These are phyloP conservation scores for Candida neerlandica DNA, from an alignment of 1,139 yeast genomes.

Conservation along the genomic window DNA sequence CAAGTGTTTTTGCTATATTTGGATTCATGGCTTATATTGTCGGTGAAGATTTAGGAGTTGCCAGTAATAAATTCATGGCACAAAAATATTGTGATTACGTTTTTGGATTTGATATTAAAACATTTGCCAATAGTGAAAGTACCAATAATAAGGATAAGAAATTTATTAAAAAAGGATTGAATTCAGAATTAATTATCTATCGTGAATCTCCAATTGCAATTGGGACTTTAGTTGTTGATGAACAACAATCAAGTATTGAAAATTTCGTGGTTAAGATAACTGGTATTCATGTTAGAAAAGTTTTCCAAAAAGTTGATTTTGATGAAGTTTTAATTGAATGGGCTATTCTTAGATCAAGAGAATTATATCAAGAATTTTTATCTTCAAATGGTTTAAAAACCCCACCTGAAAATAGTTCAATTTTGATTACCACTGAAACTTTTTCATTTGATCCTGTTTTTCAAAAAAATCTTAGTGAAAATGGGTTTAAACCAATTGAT, in stretches of 20 bases:
- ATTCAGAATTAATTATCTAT: conserved; percentile 59
- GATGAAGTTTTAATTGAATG: conserved; percentile 62
- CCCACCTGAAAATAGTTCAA: conserved; percentile 30
- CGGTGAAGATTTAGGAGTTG: conserved; percentile 51
- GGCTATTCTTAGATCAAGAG: conserved; percentile 54
- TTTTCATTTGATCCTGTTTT: conserved; percentile 53
- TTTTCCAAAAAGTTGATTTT: conserved; percentile 63
- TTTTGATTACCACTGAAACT: conserved; percentile 42
- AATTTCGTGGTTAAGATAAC: conserved; percentile 51
- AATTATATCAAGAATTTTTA: conserved; percentile 34
- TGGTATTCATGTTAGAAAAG: conserved; percentile 65
- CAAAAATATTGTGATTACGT: conserved; percentile 38
- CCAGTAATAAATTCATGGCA: conserved; percentile 37
- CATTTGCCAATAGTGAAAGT: conserved; percentile 37
- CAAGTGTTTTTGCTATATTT: conserved; percentile 26
- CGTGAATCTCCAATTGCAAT: conserved; percentile 71
- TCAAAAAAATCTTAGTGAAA: conserved; percentile 31
- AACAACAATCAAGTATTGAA: conserved; percentile 37
- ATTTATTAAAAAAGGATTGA: conserved; percentile 36
- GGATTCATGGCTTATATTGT: conserved; percentile 31
- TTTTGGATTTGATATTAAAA: conserved; percentile 57
- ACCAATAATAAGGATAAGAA: conserved; percentile 27
- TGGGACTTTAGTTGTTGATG: conserved; percentile 43
- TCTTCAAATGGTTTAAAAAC: conserved; percentile 25
- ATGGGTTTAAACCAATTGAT: conserved; percentile 28